Percentiles rank a stretch among this genome's conserved stretches.
phyloP scores from a whole-genome alignment of 2,329 filamentous ascomycete species.

The Epichloe sp. region DNA sequence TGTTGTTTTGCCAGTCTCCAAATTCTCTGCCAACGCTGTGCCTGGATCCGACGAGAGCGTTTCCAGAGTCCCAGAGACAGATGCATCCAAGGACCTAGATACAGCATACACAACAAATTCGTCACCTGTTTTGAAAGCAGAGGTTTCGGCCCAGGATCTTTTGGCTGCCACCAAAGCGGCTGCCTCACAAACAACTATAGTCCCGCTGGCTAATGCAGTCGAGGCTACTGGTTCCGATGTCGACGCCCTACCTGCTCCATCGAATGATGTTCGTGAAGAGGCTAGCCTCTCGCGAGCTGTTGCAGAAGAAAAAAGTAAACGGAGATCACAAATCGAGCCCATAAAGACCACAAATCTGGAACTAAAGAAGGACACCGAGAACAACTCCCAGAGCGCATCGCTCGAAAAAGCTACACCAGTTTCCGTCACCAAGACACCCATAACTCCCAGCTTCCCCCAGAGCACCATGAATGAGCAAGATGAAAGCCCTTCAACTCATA shows the following conservation, averaged over 20 bases:
- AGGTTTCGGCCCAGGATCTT: conserved; percentile 17
- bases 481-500: conserved; percentile 10
- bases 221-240: background rate
- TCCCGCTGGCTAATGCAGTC: background rate
- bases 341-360: conserved; percentile 35
- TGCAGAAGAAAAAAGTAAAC: conserved; percentile 17
- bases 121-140: conserved; percentile 10
- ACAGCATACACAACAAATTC: conserved; percentile 6
- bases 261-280: conserved; percentile 10
- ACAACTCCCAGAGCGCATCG: conserved; percentile 71
- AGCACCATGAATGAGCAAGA: conserved; percentile 8
- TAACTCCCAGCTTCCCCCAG: conserved; percentile 47
- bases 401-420: conserved; percentile 75
- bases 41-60: conserved; percentile 2
- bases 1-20: conserved; percentile 9
- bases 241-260: background rate
- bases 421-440: conserved; percentile 70
- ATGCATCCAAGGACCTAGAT: background rate
- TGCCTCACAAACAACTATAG: conserved; percentile 6
- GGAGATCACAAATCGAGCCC: conserved; percentile 32
- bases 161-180: conserved; percentile 11
- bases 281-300: conserved; percentile 15
- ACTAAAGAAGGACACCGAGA: conserved; percentile 56
- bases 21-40: conserved; percentile 10
- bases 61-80: background rate